phyloP scores from a whole-genome alignment of 2,329 filamentous ascomycete genomes.

The Fusarium abutilonis region DNA sequence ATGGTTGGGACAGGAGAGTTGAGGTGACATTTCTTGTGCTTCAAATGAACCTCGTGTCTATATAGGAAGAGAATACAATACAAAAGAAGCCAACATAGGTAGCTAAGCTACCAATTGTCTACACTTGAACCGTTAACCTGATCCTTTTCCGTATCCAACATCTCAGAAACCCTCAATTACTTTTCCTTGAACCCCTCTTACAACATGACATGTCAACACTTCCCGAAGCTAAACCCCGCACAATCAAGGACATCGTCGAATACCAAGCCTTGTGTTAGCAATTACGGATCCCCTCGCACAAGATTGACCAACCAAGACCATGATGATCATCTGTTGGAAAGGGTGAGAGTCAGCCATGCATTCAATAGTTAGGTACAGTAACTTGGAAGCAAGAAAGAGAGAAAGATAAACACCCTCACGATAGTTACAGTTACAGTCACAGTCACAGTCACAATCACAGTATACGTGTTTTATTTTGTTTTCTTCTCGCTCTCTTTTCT shows the following conservation, averaged over 20 bases:
- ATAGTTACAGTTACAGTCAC: too few relatives aligned
- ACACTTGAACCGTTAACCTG: neutral
- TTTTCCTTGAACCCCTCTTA: conserved; percentile 13
- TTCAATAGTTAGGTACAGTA: too few relatives aligned
- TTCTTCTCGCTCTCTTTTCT: too few relatives aligned
- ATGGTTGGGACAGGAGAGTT: too few relatives aligned
- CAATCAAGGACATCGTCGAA: conserved; percentile 35
- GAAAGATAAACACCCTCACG: too few relatives aligned
- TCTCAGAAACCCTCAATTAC: conserved; percentile 6
- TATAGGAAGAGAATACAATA: neutral
- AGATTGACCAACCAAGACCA: neutral
- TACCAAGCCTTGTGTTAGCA: conserved; percentile 41
- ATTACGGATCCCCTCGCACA: conserved; percentile 27
- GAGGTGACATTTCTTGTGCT: too few relatives aligned
- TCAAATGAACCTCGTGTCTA: too few relatives aligned
- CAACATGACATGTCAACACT: conserved; percentile 26
- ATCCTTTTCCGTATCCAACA: conserved; percentile 20
- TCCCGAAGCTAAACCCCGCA: conserved; percentile 22
- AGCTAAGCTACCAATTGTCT: neutral
- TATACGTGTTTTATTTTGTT: too few relatives aligned
- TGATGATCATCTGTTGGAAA: neutral
- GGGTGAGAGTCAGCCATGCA: neutral
- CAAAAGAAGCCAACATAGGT: neutral
- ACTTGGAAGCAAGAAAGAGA: too few relatives aligned
- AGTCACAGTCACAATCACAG: too few relatives aligned